Evolutionary conservation across 2,329 filamentous ascomycete species (phyloP).

Genomic region (Mycosphaerella sp.): DNA sequence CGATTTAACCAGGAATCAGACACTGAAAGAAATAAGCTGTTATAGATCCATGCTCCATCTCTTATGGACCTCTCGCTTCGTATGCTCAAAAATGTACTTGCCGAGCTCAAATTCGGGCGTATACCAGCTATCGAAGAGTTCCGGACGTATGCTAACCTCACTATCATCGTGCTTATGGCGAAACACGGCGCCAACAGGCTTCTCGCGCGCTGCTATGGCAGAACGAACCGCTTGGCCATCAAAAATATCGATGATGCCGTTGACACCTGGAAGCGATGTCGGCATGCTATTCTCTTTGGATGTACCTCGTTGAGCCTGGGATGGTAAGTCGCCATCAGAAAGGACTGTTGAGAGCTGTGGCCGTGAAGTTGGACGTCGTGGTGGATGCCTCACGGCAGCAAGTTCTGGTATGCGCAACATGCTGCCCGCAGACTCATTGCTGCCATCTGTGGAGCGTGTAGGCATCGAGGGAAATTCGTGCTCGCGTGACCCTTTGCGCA

Average conservation of each 20-base stretch:
- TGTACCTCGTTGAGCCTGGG: slow-evolving; percentile 3
- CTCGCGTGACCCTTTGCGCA: slow-evolving; percentile 27
- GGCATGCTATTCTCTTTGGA: slow-evolving; percentile 21
- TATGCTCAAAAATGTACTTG: slow-evolving; percentile 28
- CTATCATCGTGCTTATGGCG: slow-evolving; percentile 18
- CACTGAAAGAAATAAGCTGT: slow-evolving; percentile 6
- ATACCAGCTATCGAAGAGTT: slow-evolving; percentile 32
- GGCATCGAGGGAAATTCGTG: slow-evolving; percentile 21
- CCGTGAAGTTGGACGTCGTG: slow-evolving; percentile 14
- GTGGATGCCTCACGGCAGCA: slow-evolving; percentile 9
- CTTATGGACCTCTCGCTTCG: slow-evolving; percentile 34
- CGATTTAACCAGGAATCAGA: not conserved
- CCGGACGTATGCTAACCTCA: slow-evolving; percentile 27
- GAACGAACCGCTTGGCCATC: slow-evolving; percentile 10
- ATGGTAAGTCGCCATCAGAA: slow-evolving; percentile 19
- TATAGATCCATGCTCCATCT: slow-evolving; percentile 37
- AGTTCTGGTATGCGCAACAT: slow-evolving; percentile 17
- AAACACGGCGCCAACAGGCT: slow-evolving; percentile 4
- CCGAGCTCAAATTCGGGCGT: slow-evolving; percentile 26
- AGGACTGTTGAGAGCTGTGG: slow-evolving; percentile 27
- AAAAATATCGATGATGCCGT: not conserved
- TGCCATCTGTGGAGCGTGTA: slow-evolving; percentile 10
- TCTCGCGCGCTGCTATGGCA: slow-evolving; percentile 3
- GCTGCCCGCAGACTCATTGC: slow-evolving; percentile 18
- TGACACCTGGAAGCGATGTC: slow-evolving; percentile 11